Percentiles rank a stretch among this genome's conserved stretches.
These are phyloP conservation scores for Friedmanniomyces simplex DNA, from an alignment of 495 filamentous ascomycete genomes.

Conservation along the genomic window DNA sequence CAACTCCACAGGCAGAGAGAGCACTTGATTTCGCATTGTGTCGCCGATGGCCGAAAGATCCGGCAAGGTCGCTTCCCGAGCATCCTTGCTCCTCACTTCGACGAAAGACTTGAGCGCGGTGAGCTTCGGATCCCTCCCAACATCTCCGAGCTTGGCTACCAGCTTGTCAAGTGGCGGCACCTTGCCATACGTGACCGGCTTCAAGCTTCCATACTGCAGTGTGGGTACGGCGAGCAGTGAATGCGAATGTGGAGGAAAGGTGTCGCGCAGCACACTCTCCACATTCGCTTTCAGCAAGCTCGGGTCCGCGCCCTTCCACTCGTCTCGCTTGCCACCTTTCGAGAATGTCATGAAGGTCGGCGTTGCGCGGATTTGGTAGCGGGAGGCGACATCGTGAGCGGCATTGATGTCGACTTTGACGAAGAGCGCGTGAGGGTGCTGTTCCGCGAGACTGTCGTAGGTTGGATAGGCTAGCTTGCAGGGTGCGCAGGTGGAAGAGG, in stretches of 20 bases:
- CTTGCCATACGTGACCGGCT: slow-evolving; percentile 65
- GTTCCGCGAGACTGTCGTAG: slow-evolving; percentile 73
- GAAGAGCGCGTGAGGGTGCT: slow-evolving; percentile 55
- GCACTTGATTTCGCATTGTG: slow-evolving; percentile 42
- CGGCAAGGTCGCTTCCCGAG: slow-evolving; percentile 51
- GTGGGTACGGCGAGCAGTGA: slow-evolving; percentile 56
- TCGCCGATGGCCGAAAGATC: slow-evolving; percentile 44
- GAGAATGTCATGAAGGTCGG: slow-evolving; percentile 89
- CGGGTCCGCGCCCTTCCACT: slow-evolving; percentile 71
- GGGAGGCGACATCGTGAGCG: slow-evolving; percentile 53
- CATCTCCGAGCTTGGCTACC: slow-evolving; percentile 56
- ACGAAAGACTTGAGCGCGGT: slow-evolving; percentile 34
- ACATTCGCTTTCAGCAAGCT: slow-evolving; percentile 59
- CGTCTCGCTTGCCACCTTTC: slow-evolving; percentile 60
- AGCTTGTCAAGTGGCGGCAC: slow-evolving; percentile 78
- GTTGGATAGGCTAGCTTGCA: slow-evolving; percentile 76
- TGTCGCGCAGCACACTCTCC: slow-evolving; percentile 63
- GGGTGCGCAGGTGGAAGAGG: slow-evolving; percentile 73
- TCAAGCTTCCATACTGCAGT: slow-evolving; percentile 50
- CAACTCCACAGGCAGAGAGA: slow-evolving; percentile 43
- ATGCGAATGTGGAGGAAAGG: slow-evolving; percentile 69
- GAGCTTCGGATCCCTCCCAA: slow-evolving; percentile 41
- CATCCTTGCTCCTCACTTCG: slow-evolving; percentile 35
- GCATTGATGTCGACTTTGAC: slow-evolving; percentile 74
- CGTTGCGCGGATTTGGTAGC: slow-evolving; percentile 62